phyloP scores from a whole-genome alignment of 345 rosid species.

The Erodium maritimum region DNA sequence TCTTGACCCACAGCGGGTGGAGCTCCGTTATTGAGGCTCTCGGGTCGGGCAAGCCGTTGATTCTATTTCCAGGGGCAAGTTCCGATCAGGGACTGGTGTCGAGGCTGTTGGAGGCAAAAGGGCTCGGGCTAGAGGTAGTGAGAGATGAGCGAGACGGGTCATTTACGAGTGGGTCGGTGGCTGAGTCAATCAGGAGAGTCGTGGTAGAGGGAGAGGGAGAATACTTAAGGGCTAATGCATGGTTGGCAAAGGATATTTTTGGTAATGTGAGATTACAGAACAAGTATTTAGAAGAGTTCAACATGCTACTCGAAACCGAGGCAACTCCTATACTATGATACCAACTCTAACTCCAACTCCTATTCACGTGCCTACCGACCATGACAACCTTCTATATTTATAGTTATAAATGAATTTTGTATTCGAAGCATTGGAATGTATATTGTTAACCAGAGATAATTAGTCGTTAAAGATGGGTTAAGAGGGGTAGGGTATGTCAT shows the following conservation, averaged over 20 bases:
- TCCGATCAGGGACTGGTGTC: slow-evolving; percentile 14
- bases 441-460: too few species aligned
- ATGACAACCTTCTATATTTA: too few species aligned
- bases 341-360: background rate
- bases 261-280: background rate
- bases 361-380: too few species aligned
- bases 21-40: slow-evolving; percentile 18
- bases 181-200: slow-evolving; percentile 13
- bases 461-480: too few species aligned
- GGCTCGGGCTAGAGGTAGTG: slow-evolving; percentile 12
- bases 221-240: slow-evolving; percentile 8
- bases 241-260: slow-evolving; percentile 10
- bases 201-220: slow-evolving; percentile 11
- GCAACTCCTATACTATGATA: background rate
- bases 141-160: slow-evolving; percentile 14
- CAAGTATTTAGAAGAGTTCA: slow-evolving; percentile 7
- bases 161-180: slow-evolving; percentile 9
- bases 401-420: too few species aligned
- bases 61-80: slow-evolving; percentile 3
- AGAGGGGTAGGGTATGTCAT: too few species aligned
- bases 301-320: background rate
- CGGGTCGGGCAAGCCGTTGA: slow-evolving; percentile 8
- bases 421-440: too few species aligned
- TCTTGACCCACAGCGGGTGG: slow-evolving; percentile 21
- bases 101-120: slow-evolving; percentile 5